phyloP scores from a whole-genome alignment of 805 yeast species.

The Sungouiozyma ichnusensis region DNA sequence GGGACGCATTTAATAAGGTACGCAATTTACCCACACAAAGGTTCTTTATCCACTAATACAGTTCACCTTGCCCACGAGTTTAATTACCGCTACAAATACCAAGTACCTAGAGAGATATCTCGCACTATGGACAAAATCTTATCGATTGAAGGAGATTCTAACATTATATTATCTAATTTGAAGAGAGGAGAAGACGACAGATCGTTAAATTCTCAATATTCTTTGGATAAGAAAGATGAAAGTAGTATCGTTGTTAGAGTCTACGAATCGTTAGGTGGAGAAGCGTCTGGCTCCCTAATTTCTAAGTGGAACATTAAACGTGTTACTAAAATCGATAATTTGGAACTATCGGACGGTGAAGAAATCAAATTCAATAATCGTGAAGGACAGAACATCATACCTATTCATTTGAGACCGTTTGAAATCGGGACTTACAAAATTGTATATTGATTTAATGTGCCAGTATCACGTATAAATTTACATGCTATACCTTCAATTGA shows the following conservation, averaged over 20 bases:
- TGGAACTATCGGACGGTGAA: constrained; percentile 41
- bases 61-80: constrained; percentile 72
- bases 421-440: constrained; percentile 50
- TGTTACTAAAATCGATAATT: constrained; percentile 46
- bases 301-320: constrained; percentile 36
- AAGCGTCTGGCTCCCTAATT: constrained; percentile 40
- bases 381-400: constrained; percentile 32
- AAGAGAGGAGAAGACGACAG: constrained; percentile 84
- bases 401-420: constrained; percentile 54
- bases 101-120: constrained; percentile 10
- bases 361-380: constrained; percentile 28
- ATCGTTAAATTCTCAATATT: constrained; percentile 37
- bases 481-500: too few species aligned
- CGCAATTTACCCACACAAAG: constrained; percentile 75
- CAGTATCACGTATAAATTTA: too few species aligned
- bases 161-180: constrained; percentile 60
- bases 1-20: constrained; percentile 75
- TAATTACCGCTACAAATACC: constrained; percentile 40
- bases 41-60: constrained; percentile 50
- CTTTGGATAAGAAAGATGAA: constrained; percentile 35
- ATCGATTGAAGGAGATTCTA: constrained; percentile 38
- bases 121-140: constrained; percentile 24
- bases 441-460: constrained; percentile 3
- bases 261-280: constrained; percentile 85
- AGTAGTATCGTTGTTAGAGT: constrained; percentile 59